A percentile compares a stretch with the other conserved stretches of the same genome.
Conservation (phyloP, 1,284 basidiomycete species). For the Ganoderma boninense region DNA sequence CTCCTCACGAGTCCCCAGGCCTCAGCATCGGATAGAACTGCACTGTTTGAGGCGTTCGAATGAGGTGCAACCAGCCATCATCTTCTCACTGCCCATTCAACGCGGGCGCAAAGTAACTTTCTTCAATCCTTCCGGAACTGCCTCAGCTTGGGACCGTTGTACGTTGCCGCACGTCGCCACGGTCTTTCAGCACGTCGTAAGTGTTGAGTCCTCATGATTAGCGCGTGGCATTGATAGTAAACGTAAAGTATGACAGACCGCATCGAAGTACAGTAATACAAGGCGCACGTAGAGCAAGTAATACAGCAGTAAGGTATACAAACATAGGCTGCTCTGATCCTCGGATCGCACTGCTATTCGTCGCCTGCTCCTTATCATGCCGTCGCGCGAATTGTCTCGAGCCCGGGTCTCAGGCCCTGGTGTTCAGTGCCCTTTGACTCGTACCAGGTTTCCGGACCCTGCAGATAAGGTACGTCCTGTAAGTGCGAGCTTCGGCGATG, state of each 20-base stretch:
- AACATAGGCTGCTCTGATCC: conserved; percentile 5
- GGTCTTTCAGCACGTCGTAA: not conserved
- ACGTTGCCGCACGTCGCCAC: too few relatives aligned
- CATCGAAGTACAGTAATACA: not conserved
- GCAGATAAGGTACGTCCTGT: not conserved
- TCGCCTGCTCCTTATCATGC: conserved; percentile 16
- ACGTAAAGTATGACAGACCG: not conserved
- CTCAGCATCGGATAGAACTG: not conserved
- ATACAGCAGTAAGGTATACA: conserved; percentile 12
- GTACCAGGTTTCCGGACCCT: conserved; percentile 39
- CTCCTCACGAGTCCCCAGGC: too few relatives aligned
- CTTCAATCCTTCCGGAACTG: not conserved
- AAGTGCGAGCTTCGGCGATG: conserved; percentile 8
- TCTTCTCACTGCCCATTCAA: not conserved
- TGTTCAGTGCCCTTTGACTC: conserved; percentile 37
- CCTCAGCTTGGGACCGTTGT: not conserved
- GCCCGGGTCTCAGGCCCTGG: conserved; percentile 20
- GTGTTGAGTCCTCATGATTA: not conserved
- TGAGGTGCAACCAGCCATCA: not conserved
- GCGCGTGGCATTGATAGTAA: not conserved
- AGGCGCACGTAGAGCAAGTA: not conserved
- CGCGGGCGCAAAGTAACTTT: not conserved
- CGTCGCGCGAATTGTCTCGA: conserved; percentile 23
- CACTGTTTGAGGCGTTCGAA: not conserved
- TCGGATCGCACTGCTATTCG: not conserved